Percentiles rank a stretch among this genome's conserved stretches.
Conservation (phyloP, 1,139 yeast species). For the Hansenula lynferdii region DNA sequence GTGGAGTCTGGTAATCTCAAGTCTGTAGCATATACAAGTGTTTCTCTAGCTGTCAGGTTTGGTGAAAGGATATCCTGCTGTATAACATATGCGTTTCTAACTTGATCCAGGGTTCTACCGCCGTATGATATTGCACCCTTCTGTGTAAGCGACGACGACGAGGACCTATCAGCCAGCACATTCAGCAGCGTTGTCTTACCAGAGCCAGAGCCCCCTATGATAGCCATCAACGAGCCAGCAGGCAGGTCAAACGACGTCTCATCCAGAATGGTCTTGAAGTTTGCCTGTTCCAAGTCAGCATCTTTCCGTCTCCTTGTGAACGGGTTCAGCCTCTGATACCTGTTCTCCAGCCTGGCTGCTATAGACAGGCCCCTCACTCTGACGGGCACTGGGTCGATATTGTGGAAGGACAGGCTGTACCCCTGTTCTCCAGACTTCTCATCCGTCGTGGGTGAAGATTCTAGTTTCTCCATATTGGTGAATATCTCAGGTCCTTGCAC, state of each 20-base stretch:
- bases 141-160: conserved; percentile 31
- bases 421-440: background rate
- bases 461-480: no score
- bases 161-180: conserved; percentile 53
- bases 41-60: conserved; percentile 66
- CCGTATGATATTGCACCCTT: conserved; percentile 31
- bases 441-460: background rate
- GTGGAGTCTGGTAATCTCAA: conserved; percentile 43
- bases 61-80: conserved; percentile 77
- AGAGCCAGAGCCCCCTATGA: conserved; percentile 82
- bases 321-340: background rate
- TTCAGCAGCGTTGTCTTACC: conserved; percentile 83
- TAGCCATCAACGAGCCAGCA: conserved; percentile 51
- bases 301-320: background rate
- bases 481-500: no score
- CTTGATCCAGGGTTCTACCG: conserved; percentile 8
- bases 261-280: conserved; percentile 25
- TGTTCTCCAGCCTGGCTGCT: conserved; percentile 4
- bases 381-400: conserved; percentile 8
- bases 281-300: conserved; percentile 1
- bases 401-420: conserved; percentile 7
- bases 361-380: conserved; percentile 9
- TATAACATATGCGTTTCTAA: conserved; percentile 55
- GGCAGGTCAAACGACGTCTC: conserved; percentile 53
- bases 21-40: conserved; percentile 66